Evolutionary conservation across 2,329 filamentous ascomycete species (phyloP).

Genomic region (Aspergillus flavus): DNA sequence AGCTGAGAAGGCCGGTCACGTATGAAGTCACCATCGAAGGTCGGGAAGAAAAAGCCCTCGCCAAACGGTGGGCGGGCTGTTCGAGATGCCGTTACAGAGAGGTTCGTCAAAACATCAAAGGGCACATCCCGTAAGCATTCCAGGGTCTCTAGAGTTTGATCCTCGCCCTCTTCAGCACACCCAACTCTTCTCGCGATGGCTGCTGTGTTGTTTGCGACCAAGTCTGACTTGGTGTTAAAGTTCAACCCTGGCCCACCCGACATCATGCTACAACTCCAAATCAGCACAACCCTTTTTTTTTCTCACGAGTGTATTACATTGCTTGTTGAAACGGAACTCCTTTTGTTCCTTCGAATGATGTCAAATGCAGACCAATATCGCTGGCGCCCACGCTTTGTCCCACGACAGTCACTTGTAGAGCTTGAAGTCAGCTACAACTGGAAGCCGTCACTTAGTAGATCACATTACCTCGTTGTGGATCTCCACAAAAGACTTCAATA

Average conservation of each 20-base stretch:
- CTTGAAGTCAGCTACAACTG: neutral
- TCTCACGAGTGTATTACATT: slow-evolving; percentile 20
- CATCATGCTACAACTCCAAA: slow-evolving; percentile 27
- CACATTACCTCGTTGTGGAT: slow-evolving; percentile 17
- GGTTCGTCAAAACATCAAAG: slow-evolving; percentile 24
- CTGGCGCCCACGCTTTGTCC: slow-evolving; percentile 36
- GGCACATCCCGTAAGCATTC: slow-evolving; percentile 21
- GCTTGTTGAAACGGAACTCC: slow-evolving; percentile 34
- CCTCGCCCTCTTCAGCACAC: slow-evolving; percentile 11
- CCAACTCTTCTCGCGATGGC: slow-evolving; percentile 21
- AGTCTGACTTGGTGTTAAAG: slow-evolving; percentile 30
- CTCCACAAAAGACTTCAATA: slow-evolving; percentile 21
- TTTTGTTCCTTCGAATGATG: slow-evolving; percentile 25
- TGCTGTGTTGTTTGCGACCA: slow-evolving; percentile 28
- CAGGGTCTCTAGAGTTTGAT: slow-evolving; percentile 18
- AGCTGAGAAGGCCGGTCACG: slow-evolving; percentile 28
- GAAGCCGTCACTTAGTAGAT: neutral
- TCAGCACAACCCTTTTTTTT: neutral
- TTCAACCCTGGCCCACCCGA: slow-evolving; percentile 31
- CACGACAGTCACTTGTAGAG: slow-evolving; percentile 27
- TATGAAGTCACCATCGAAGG: slow-evolving; percentile 31
- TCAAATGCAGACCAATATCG: slow-evolving; percentile 32
- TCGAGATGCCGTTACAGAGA: slow-evolving; percentile 29
- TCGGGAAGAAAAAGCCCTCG: slow-evolving; percentile 24
- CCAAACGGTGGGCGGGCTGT: slow-evolving; percentile 21